Base-by-base conservation (phyloP, 2,329 filamentous ascomycete genomes). In the Colletotrichum tofieldiae region DNA sequence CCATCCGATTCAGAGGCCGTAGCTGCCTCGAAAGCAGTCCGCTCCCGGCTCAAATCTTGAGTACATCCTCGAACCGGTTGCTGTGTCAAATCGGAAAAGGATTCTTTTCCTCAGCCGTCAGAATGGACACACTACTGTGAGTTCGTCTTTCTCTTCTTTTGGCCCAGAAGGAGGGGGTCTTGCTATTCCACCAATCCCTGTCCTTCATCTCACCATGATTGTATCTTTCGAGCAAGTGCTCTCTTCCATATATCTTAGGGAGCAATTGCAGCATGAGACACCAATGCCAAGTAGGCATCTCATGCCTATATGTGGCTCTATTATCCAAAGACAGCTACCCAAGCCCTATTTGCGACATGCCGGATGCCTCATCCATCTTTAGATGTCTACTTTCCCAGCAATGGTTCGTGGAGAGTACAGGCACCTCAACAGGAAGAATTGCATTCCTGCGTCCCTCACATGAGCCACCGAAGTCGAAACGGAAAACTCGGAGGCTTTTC, bases 41-140 rank as follows among this genome's bases (percentile, higher is more conserved):
- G 59, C 45, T 69, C 59, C 18, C 54, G 26, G 41, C 39, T 54
- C 59, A 47, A 8, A 32, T 18, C 26, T 39, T 45, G 23, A 55
- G 47, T 49, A 51, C 12, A 52, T 39, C 52, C 37, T 58, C 67
- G 41, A 51, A 54, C 29, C 32, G 18, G 37, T 23, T 35, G 12
- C 54, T 12, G 47, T 41, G 23, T 49, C 23, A 16, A 49, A 43
- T 16, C 29, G 29, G 20, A 51, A 49, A 20, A 54, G 18, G 4
- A 23, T 45, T 16, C 11, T 2, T n/a, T 12, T 39, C 18, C 12
- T n/a, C 18, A 47, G 16, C 47, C 45, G 35, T 26, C 59, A 55
- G 18, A 45, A 80, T 80, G 79, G 79, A 80, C 52, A 80, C 79
- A 37, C 68, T 80, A 67, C 72, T 80, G 79, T 80, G 73, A 77